Conservation (phyloP, 2,329 filamentous ascomycete species). For the Trichoderma sp. region DNA sequence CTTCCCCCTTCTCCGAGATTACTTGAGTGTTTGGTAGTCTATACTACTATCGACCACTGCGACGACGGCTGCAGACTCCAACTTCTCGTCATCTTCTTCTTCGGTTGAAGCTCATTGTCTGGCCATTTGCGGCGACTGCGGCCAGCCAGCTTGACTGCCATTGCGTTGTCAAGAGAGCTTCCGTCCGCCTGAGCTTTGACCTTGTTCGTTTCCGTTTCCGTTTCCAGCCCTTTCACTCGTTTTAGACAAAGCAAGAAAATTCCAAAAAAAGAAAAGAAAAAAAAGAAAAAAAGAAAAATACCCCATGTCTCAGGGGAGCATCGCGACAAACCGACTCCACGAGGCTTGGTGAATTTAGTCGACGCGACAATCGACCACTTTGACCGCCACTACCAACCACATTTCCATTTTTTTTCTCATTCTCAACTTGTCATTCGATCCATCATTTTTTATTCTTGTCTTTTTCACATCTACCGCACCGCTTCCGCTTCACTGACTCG, state of each 20-base stretch:
- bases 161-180: constrained; percentile 13
- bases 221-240: constrained; percentile 17
- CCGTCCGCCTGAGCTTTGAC: constrained; percentile 1
- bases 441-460: neutral
- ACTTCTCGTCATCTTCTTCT: neutral
- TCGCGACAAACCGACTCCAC: constrained; percentile 18
- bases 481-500: neutral
- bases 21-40: too few species aligned
- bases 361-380: constrained; percentile 4
- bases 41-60: too few species aligned
- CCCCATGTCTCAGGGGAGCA: constrained; percentile 20
- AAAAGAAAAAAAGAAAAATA: neutral
- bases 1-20: constrained; percentile 15
- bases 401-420: neutral
- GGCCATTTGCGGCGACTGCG: constrained; percentile 11
- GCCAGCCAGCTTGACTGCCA: constrained; percentile 4
- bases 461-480: neutral
- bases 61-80: neutral
- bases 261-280: neutral
- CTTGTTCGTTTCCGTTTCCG: neutral
- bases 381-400: neutral
- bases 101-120: constrained; percentile 1
- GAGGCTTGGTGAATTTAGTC: constrained; percentile 12
- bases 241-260: neutral
- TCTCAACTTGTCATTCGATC: constrained; percentile 3